These are phyloP conservation scores for Suillus clintonianus DNA, from an alignment of 768 basidiomycete genomes.

Conservation along the genomic window DNA sequence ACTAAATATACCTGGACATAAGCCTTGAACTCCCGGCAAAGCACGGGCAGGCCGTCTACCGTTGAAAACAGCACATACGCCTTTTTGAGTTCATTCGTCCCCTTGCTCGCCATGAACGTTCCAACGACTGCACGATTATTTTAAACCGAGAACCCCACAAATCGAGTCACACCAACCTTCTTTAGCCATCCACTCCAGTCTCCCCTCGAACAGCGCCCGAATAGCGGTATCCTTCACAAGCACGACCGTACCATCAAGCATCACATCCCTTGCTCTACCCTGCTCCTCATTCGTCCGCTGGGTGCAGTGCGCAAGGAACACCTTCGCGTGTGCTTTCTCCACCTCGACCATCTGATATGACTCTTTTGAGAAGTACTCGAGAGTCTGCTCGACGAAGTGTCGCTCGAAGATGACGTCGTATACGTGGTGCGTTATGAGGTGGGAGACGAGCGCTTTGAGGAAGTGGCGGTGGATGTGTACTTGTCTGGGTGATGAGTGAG, in stretches of 20 bases:
- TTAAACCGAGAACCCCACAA: conserved; percentile 33
- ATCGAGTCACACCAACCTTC: conserved; percentile 31
- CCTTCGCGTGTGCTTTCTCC: conserved; percentile 39
- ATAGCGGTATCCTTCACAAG: conserved; percentile 57
- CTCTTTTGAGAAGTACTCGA: conserved; percentile 55
- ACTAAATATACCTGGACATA: conserved; percentile 53
- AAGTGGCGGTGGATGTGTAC: conserved; percentile 39
- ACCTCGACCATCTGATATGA: conserved; percentile 40
- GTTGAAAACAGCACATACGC: conserved; percentile 67
- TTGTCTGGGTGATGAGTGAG: conserved; percentile 27
- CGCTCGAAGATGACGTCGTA: conserved; percentile 60
- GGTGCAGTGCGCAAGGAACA: conserved; percentile 54
- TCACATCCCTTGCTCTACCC: conserved; percentile 50
- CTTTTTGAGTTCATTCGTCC: conserved; percentile 42
- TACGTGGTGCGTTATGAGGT: conserved; percentile 57
- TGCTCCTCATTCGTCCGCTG: conserved; percentile 57
- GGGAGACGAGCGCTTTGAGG: conserved; percentile 54
- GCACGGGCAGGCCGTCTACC: conserved; percentile 51
- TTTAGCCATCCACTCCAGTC: conserved; percentile 46
- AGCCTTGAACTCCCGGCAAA: conserved; percentile 62
- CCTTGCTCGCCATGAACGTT: conserved; percentile 48
- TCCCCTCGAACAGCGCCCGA: conserved; percentile 46
- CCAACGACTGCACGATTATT: conserved; percentile 46
- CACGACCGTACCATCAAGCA: conserved; percentile 51
- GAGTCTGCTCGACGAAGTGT: conserved; percentile 51